Evolutionary conservation across 345 rosid genomes (phyloP).

Genomic region (Arabis hirsuta): DNA sequence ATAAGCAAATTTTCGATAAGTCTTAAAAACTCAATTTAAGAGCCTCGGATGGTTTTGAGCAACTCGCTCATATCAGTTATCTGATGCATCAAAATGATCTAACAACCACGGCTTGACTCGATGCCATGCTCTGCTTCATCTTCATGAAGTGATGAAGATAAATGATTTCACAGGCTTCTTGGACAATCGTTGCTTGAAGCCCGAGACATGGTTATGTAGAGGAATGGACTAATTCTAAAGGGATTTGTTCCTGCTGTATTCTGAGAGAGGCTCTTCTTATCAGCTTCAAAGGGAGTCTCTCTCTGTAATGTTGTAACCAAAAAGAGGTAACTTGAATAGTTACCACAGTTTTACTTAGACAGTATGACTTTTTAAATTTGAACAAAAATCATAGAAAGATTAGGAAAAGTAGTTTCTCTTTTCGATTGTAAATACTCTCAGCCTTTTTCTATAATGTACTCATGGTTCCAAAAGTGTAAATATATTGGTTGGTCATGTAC

Average conservation of each 20-base stretch:
- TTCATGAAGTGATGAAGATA: slow-evolving; percentile 23
- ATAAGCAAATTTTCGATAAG: slow-evolving; percentile 29
- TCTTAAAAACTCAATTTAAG: background rate
- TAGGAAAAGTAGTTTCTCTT: background rate
- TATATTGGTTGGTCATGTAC: slow-evolving; percentile 21
- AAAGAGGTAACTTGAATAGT: slow-evolving; percentile 19
- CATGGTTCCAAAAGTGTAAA: slow-evolving; percentile 18
- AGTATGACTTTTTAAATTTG: slow-evolving; percentile 5
- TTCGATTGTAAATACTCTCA: slow-evolving; percentile 13
- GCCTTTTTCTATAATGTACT: background rate
- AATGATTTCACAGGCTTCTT: slow-evolving; percentile 12
- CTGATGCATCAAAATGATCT: slow-evolving; percentile 14
- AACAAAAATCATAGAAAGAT: slow-evolving; percentile 19
- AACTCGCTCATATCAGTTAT: slow-evolving; percentile 5
- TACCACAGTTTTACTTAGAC: slow-evolving; percentile 7
- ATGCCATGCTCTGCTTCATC: slow-evolving; percentile 17
- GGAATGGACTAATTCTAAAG: background rate
- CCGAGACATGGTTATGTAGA: slow-evolving; percentile 15
- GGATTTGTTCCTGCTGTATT: slow-evolving; percentile 21
- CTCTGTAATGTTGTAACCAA: slow-evolving; percentile 19
- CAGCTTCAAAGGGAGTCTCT: slow-evolving; percentile 22
- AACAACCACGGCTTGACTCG: slow-evolving; percentile 8
- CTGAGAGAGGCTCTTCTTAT: slow-evolving; percentile 13
- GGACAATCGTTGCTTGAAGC: slow-evolving; percentile 12
- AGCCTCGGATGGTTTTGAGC: slow-evolving; percentile 22